Evolutionary conservation across 1,139 yeast genomes (phyloP).

Genomic region (Pichia sp.): DNA sequence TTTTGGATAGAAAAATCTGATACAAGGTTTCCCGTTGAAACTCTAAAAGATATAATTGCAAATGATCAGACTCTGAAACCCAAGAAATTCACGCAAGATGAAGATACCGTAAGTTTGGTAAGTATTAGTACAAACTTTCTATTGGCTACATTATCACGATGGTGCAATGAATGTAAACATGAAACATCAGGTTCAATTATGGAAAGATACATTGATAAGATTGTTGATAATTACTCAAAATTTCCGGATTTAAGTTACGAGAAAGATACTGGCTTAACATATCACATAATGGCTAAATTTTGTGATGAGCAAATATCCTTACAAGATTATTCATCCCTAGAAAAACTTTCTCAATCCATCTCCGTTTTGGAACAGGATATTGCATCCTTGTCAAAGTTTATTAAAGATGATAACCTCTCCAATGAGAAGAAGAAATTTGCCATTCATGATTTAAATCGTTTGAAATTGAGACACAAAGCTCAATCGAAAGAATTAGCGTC

Average conservation of each 20-base stretch:
- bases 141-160: constrained; percentile 41
- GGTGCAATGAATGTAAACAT: constrained; percentile 66
- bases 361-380: constrained; percentile 38
- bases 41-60: constrained; percentile 33
- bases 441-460: constrained; percentile 37
- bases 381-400: constrained; percentile 40
- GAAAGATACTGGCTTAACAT: constrained; percentile 29
- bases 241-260: constrained; percentile 11
- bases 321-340: constrained; percentile 38
- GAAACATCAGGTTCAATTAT: constrained; percentile 56
- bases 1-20: constrained; percentile 52
- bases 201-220: constrained; percentile 45
- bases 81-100: neutral
- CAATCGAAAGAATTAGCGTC: constrained; percentile 43
- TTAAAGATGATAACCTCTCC: constrained; percentile 32
- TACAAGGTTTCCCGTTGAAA: constrained; percentile 44
- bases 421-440: constrained; percentile 32
- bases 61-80: constrained; percentile 9
- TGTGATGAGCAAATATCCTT: constrained; percentile 62
- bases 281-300: constrained; percentile 60
- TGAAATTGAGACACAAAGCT: constrained; percentile 40
- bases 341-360: constrained; percentile 35
- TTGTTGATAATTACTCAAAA: constrained; percentile 14
- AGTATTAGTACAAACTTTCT: constrained; percentile 7
- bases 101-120: neutral